Evolutionary conservation across 2,329 filamentous ascomycete genomes (phyloP).

Genomic region (Cyphellophora europaea): DNA sequence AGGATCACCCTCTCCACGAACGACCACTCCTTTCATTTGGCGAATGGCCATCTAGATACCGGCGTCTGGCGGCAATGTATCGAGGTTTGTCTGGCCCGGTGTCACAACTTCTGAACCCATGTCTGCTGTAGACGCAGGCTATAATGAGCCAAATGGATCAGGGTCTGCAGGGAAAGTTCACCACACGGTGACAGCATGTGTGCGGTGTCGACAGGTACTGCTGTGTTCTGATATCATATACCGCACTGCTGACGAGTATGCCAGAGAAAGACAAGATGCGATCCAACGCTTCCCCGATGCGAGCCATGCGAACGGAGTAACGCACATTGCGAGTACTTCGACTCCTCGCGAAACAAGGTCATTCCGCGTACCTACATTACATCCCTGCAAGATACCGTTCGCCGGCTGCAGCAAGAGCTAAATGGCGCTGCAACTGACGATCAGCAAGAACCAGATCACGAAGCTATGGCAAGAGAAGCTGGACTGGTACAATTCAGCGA

Average conservation of each 20-base stretch:
- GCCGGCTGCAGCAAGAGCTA: slow-evolving; percentile 71
- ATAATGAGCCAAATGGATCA: background rate
- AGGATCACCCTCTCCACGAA: too few relatives aligned
- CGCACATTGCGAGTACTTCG: slow-evolving; percentile 89
- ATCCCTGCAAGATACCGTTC: slow-evolving; percentile 78
- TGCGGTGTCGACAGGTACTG: slow-evolving; percentile 39
- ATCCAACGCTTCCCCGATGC: slow-evolving; percentile 84
- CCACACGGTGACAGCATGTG: slow-evolving; percentile 41
- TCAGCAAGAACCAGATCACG: slow-evolving; percentile 59
- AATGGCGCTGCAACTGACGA: slow-evolving; percentile 70
- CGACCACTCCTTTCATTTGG: too few relatives aligned
- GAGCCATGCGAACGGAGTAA: slow-evolving; percentile 87
- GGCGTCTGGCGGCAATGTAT: too few relatives aligned
- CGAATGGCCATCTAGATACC: too few relatives aligned
- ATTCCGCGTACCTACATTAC: slow-evolving; percentile 90
- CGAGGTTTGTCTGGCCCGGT: too few relatives aligned
- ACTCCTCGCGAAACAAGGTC: slow-evolving; percentile 74
- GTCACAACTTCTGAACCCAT: too few relatives aligned
- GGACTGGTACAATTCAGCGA: slow-evolving; percentile 78
- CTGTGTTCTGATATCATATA: too few relatives aligned
- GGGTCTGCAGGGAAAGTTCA: slow-evolving; percentile 12
- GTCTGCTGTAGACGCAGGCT: too few relatives aligned
- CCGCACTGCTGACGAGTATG: slow-evolving; percentile 24
- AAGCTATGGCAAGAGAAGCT: slow-evolving; percentile 78
- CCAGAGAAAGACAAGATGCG: slow-evolving; percentile 91